A percentile compares a stretch with the other conserved stretches of the same genome.
These are phyloP conservation scores for Protea cynaroides DNA, from an alignment of 164 flowering plant genomes.

Conservation along the genomic window DNA sequence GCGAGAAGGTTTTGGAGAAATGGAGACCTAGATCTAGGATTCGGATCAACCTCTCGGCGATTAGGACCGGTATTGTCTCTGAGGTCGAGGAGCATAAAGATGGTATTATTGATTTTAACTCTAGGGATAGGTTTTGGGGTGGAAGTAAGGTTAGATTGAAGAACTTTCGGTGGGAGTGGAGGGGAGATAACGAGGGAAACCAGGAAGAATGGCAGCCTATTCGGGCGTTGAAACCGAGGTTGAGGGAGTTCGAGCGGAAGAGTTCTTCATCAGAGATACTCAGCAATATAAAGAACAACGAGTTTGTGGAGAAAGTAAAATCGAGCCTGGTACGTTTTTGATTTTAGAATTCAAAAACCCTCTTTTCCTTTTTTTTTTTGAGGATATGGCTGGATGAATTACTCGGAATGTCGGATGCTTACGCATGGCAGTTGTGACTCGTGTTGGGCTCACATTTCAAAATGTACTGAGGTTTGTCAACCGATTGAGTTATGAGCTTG, in stretches of 20 bases:
- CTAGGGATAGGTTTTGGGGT: constrained; percentile 13
- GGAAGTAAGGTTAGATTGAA: constrained; percentile 21
- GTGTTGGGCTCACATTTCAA: no score
- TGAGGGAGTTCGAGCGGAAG: constrained; percentile 69
- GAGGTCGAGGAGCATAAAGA: constrained; percentile 45
- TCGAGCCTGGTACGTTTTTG: constrained; percentile 61
- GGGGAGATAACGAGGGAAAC: constrained; percentile 23
- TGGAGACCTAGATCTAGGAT: constrained; percentile 56
- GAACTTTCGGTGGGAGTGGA: constrained; percentile 27
- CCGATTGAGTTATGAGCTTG: background rate
- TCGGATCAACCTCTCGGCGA: constrained; percentile 57
- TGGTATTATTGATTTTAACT: constrained; percentile 26
- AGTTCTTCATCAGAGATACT: constrained; percentile 51
- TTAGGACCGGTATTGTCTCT: constrained; percentile 48
- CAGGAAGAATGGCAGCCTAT: constrained; percentile 66
- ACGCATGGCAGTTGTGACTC: background rate
- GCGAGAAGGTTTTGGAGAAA: constrained; percentile 55
- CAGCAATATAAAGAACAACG: constrained; percentile 56
- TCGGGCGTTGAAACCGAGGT: constrained; percentile 48
- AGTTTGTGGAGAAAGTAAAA: constrained; percentile 78
- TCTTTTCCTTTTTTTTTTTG: background rate
- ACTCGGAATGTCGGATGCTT: background rate
- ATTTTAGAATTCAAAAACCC: no score
- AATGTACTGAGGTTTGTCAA: background rate
- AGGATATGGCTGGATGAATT: background rate